Percentiles rank a stretch among this genome's conserved stretches.
Conservation (phyloP, 139 green algal genomes). For the Trebouxia sp. region DNA sequence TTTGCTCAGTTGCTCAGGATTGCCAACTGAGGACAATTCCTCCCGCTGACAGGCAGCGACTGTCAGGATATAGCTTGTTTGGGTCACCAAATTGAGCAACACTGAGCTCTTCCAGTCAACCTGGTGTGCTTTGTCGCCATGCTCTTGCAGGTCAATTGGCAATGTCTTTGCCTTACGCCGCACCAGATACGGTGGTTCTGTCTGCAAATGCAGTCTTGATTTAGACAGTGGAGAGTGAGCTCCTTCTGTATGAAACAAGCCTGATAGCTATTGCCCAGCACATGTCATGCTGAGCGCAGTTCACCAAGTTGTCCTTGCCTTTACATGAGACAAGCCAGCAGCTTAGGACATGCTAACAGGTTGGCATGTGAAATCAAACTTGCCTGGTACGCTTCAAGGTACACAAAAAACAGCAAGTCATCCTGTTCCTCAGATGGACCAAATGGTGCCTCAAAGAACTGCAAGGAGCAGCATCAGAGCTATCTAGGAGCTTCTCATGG, state of each 20-base stretch:
- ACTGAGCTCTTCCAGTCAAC: slow-evolving; percentile 66
- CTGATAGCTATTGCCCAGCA: too few relatives aligned
- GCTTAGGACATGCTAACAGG: too few relatives aligned
- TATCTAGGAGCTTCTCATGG: too few relatives aligned
- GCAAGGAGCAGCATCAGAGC: too few relatives aligned
- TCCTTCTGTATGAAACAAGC: too few relatives aligned
- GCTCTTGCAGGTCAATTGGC: slow-evolving; percentile 39
- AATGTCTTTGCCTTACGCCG: background rate
- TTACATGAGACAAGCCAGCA: too few relatives aligned
- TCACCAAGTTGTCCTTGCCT: too few relatives aligned
- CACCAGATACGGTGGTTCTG: background rate
- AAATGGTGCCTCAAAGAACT: background rate
- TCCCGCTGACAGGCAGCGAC: slow-evolving; percentile 52
- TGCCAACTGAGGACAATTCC: slow-evolving; percentile 2
- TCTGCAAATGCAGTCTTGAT: background rate
- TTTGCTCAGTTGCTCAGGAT: background rate
- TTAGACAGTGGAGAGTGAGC: too few relatives aligned
- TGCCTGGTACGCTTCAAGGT: slow-evolving; percentile 28
- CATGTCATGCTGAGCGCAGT: background rate
- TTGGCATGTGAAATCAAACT: too few relatives aligned
- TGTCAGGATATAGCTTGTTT: slow-evolving; percentile 62
- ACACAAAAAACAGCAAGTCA: slow-evolving; percentile 59
- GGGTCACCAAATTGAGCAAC: slow-evolving; percentile 74
- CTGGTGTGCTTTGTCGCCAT: slow-evolving; percentile 28
- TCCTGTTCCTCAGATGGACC: slow-evolving; percentile 31